Percentiles rank a stretch among this genome's conserved stretches.
phyloP scores from a whole-genome alignment of 441 rosid genomes.

The Erodium texanum region DNA sequence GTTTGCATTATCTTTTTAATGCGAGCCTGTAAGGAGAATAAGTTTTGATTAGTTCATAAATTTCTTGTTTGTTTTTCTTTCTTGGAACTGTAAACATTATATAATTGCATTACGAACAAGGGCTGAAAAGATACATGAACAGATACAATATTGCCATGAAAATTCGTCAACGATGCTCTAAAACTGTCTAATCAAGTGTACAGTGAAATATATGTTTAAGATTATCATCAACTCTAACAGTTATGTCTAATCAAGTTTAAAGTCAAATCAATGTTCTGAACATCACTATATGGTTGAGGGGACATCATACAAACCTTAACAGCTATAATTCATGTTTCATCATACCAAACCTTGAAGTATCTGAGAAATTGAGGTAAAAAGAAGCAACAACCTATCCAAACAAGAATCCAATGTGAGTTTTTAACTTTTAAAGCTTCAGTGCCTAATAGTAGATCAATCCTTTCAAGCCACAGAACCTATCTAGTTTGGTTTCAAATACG shows the following conservation, averaged over 20 bases:
- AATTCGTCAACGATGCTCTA: too few species aligned
- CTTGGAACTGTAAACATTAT: not conserved
- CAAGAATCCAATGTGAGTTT: not conserved
- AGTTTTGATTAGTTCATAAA: not conserved
- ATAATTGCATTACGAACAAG: not conserved
- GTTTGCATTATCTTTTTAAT: conserved; percentile 1
- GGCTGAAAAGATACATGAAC: not conserved
- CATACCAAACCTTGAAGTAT: too few species aligned
- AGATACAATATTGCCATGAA: too few species aligned
- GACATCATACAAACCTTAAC: too few species aligned
- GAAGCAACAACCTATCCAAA: not conserved
- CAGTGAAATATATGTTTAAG: too few species aligned
- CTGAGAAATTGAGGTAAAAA: not conserved
- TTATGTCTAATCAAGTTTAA: not conserved
- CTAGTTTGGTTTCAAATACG: not conserved
- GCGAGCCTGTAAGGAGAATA: not conserved
- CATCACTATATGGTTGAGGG: too few species aligned
- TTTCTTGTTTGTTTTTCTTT: not conserved
- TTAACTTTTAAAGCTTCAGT: not conserved
- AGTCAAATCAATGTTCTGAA: too few species aligned
- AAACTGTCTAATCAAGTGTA: not conserved
- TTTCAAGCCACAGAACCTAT: too few species aligned
- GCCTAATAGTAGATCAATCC: not conserved
- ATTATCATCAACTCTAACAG: too few species aligned
- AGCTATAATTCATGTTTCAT: too few species aligned